Percentiles rank a stretch among this genome's conserved stretches.
Conservation (phyloP, 129 eudicot species). For the Centrapalus pauciflorus region DNA sequence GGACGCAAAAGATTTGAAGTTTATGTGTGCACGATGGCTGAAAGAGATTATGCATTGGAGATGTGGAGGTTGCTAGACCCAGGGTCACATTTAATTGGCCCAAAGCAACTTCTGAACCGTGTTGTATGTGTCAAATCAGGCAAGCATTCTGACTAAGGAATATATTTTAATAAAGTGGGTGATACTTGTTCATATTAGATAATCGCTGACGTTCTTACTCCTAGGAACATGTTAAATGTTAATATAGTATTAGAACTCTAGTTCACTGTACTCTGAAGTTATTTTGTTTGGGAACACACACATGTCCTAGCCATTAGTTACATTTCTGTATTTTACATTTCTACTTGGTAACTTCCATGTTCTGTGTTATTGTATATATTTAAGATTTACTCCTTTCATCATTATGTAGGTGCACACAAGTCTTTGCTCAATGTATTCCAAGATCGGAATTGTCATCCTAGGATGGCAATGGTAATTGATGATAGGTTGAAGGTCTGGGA, state of each 20-base stretch:
- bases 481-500: slow-evolving; percentile 98
- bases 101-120: slow-evolving; percentile 70
- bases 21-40: slow-evolving; percentile 96
- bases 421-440: slow-evolving; percentile 82
- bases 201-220: slow-evolving; percentile 3
- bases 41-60: slow-evolving; percentile 93
- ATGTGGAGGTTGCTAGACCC: slow-evolving; percentile 99
- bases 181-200: not conserved
- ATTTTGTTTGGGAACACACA: not conserved
- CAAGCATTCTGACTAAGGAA: slow-evolving; percentile 15
- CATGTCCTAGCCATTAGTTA: not conserved
- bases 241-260: not conserved
- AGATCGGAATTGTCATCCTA: slow-evolving; percentile 83
- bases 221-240: not conserved
- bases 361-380: no score
- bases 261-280: not conserved
- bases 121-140: slow-evolving; percentile 95
- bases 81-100: slow-evolving; percentile 58
- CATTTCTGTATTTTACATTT: not conserved
- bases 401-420: slow-evolving; percentile 57
- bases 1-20: slow-evolving; percentile 96
- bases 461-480: slow-evolving; percentile 99
- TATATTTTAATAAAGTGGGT: not conserved
- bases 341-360: not conserved
- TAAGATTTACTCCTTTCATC: not conserved